Evolutionary conservation across 179 eudicot species (phyloP), one percentile per base, ranked within the genome.

Genomic region (Nepenthes alata): DNA sequence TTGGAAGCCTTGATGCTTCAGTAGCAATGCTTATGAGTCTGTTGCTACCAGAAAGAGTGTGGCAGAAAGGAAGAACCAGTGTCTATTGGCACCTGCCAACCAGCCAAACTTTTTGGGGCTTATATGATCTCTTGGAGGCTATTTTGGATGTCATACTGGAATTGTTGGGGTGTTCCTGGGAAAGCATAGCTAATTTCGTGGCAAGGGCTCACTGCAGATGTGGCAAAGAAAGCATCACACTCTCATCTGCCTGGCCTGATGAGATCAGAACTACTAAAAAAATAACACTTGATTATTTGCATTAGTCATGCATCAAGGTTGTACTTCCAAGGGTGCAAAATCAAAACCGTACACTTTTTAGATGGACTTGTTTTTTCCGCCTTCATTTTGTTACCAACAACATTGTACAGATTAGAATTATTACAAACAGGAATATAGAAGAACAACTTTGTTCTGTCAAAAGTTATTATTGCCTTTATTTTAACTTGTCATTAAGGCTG

Each of bases 361-460:
- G 75, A 71, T 72, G 68, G 70, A 59, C 65, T 25, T 62, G 16
- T 37, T 55, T 51, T 62, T 58, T 54, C 58, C 56, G 7, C 36
- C 63, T 57, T 63, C 51, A 5, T 53, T 37, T 16, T 50, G 13
- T 65, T 61, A 65, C 58, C 65, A 64, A 55, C 47, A 65, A 76
- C 60, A 66, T 67, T 84, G 87, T 83, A 86, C 80, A 86, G 85
- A 66, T 71, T 71, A 76, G 89, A 69, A 70, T 70, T 62, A 55
- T 64, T 67, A 44, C 47, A 52, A 14, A 52, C 55, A 52, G 13
- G 14, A 52, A 11, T 52, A 52, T 13, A 52, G 55, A 52, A 52
- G 55, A 52, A 52, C 16, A 3, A 15, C 25, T 4, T 13, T 52
- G 4, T 52, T 3, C 16, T 52, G 6, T 41, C 45, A 41, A 4